Evolutionary conservation across 176 grass and related monocot species (phyloP).

Genomic region (Poa pratensis): DNA sequence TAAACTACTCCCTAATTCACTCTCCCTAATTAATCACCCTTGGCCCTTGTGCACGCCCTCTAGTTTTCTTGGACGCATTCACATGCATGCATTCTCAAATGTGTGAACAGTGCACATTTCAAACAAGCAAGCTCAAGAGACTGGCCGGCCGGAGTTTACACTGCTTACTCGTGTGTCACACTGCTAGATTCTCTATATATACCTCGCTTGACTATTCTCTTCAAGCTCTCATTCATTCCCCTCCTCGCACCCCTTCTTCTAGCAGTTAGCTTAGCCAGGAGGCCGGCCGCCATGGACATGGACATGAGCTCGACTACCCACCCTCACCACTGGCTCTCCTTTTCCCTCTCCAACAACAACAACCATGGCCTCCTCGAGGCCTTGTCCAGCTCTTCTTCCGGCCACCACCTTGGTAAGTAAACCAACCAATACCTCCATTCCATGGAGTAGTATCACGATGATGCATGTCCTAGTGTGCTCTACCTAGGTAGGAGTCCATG

Average conservation of each 20-base stretch:
- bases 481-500: background rate
- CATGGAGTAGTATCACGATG: background rate
- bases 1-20: constrained; percentile 60
- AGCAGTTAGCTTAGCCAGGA: background rate
- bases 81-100: constrained; percentile 34
- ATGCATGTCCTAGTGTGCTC: too few relatives aligned
- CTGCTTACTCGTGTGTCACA: background rate
- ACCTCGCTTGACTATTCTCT: constrained; percentile 29
- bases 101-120: constrained; percentile 10
- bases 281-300: constrained; percentile 52
- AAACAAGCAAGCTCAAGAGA: constrained; percentile 21
- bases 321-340: constrained; percentile 83
- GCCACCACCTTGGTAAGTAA: constrained; percentile 38
- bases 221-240: constrained; percentile 32
- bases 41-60: constrained; percentile 52
- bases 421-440: background rate
- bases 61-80: constrained; percentile 49
- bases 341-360: constrained; percentile 82
- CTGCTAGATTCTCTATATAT: constrained; percentile 47
- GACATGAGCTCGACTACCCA: constrained; percentile 60
- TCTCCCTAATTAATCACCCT: constrained; percentile 59
- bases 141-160: background rate
- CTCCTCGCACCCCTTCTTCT: constrained; percentile 38
- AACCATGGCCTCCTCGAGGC: constrained; percentile 78
- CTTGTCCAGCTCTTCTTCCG: constrained; percentile 51